Evolutionary conservation across 495 filamentous ascomycete species (phyloP), one percentile per base, ranked within the genome.

Genomic region (Xylaria cubensis): DNA sequence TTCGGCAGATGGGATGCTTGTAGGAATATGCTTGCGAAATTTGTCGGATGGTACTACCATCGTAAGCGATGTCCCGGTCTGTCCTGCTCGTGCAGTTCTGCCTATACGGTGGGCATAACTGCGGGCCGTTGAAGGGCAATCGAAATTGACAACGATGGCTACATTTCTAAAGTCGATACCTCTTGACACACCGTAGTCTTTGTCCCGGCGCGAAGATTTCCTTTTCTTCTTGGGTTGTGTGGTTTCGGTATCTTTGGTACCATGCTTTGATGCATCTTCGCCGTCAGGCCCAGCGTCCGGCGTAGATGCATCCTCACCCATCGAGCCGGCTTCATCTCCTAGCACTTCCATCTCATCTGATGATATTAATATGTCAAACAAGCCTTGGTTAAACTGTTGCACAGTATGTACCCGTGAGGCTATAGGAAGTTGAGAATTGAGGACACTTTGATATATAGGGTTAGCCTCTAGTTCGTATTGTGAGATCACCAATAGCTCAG

Each of bases 341-440:
- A 97, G 77, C 6, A 97, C 86, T 79, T 97, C 95, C 77, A 93
- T 91, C 79, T 99, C 96, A 78, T 99, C 96, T 0, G 93, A 93
- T 5, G 96, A 96, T 75, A 99, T 95, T 70, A 99, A 94, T 72
- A 98, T 97, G 73, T 98, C 95, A 83, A 98, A 99, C 29, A 96
- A 88, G 51, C 91, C 92, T 84, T 93, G 92, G 83, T 98, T 99
- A 83, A 98, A 99, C 79, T 98, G 93, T 76, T 99, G 91, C 12
- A 99, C 94, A 36, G 97, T 92, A 82, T 98, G 96, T 55, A 98
- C 89, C 24, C 96, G 87, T 8, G 93, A 94, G 73, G 97, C 97
- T 73, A 98, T 91, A 4, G 96, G 96, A 21, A 99, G 82, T 77
- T 99, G 94, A 6, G 94, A 96, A 80, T 99, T 99, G 44, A 99